Evolutionary conservation across 2,329 filamentous ascomycete species (phyloP).

Genomic region (Venturia carpophila): DNA sequence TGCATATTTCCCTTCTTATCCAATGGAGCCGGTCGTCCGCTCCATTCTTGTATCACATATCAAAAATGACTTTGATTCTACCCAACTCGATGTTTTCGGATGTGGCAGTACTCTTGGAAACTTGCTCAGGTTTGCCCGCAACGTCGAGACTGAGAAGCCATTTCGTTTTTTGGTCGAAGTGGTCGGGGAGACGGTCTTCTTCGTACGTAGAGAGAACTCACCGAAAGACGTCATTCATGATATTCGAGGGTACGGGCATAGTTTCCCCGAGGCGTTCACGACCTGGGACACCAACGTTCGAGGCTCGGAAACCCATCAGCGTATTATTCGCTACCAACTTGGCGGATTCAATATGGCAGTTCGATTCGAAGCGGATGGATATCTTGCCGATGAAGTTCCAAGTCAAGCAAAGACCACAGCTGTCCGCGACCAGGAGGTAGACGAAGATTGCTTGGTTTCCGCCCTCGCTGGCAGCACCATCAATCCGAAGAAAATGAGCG

Average conservation of each 20-base stretch:
- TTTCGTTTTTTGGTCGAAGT: not conserved
- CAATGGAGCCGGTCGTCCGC: not conserved
- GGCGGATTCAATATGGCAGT: constrained; percentile 45
- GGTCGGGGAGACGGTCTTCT: not conserved
- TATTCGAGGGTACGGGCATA: constrained; percentile 56
- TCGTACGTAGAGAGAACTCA: not conserved
- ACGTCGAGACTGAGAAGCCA: not conserved
- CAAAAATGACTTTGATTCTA: not conserved
- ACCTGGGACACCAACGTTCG: constrained; percentile 50
- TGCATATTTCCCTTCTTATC: too few species aligned
- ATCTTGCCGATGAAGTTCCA: too few species aligned
- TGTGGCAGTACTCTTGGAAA: not conserved
- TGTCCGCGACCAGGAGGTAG: not conserved
- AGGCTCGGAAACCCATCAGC: constrained; percentile 54
- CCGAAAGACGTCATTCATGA: constrained; percentile 42
- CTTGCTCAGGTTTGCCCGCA: not conserved
- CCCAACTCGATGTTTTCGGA: not conserved
- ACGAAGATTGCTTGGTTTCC: not conserved
- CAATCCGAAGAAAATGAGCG: not conserved
- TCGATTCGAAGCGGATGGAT: constrained; percentile 53
- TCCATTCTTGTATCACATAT: not conserved
- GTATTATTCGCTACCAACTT: constrained; percentile 52
- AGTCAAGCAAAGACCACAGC: constrained; percentile 24
- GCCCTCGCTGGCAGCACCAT: constrained; percentile 18
- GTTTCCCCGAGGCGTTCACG: constrained; percentile 60